These are phyloP conservation scores for Thuidium tamariscinum DNA, from an alignment of 225 moss, liverwort and hornwort genomes.

Conservation along the genomic window DNA sequence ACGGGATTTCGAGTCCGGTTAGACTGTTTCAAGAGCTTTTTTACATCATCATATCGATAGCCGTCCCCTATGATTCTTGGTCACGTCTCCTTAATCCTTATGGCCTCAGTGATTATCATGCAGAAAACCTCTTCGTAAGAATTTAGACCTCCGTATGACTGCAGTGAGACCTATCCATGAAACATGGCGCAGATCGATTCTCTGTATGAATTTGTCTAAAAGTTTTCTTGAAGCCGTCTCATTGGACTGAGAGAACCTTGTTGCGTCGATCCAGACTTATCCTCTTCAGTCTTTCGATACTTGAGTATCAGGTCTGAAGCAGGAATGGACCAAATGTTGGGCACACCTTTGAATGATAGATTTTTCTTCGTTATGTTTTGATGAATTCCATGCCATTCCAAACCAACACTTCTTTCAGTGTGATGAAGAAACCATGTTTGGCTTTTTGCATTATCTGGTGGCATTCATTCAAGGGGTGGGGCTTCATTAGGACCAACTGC, in stretches of 20 bases:
- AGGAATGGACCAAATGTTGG: not conserved
- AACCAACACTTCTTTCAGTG: not conserved
- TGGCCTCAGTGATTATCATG: not conserved
- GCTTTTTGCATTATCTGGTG: slow-evolving; percentile 36
- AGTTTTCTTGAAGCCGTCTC: not conserved
- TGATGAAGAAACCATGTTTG: slow-evolving; percentile 36
- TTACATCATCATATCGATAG: not conserved
- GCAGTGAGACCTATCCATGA: not conserved
- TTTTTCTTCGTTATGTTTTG: not conserved
- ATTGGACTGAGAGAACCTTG: not conserved
- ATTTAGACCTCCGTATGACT: not conserved
- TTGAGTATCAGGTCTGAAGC: not conserved
- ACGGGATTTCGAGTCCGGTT: not conserved
- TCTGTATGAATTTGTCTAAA: not conserved
- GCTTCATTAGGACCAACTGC: slow-evolving; percentile 86
- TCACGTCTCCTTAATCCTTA: not conserved
- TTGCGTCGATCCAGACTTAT: not conserved
- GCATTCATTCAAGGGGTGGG: slow-evolving; percentile 39
- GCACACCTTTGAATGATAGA: not conserved
- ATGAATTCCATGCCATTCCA: not conserved
- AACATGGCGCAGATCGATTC: not conserved
- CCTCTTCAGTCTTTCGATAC: not conserved
- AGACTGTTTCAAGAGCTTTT: not conserved
- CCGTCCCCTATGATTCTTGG: not conserved
- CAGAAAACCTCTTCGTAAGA: not conserved